Base-by-base conservation (phyloP, 2,329 filamentous ascomycete genomes). In the Arachnopeziza araneosa region DNA sequence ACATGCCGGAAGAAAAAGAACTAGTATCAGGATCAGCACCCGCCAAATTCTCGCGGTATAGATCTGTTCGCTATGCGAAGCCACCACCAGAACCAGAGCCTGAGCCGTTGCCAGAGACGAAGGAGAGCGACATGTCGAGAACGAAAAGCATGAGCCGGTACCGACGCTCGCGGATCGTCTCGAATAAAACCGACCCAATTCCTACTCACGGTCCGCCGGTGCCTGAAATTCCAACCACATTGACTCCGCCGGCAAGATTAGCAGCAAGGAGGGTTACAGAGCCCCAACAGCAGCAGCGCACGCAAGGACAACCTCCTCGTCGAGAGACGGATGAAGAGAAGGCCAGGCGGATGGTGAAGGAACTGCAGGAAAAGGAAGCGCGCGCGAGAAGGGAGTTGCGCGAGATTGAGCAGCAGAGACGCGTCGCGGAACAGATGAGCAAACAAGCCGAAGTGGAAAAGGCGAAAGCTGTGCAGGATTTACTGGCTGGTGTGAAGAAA, bases 11-110 rank as follows among this genome's bases (percentile, higher is more conserved):
- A 49, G 63, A 64, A n/a, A 63, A 58, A 32, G 63, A 64, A 14
- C 52, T 57, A 54, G 48, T 51, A 52, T 56, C 60, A 44, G 57
- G 54, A 52, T 52, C 59, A 54, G 52, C 61, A 22, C 70, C 70
- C 30, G 69, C 72, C 56, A 84, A 82, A 68, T 79, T 83, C 69
- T 81, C 82, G 58, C 78, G 83, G 50, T 86, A 86, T 72, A 77
- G 82, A 64, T 83, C 81, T 30, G 81, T 85, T 58, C 75, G 83
- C 60, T 77, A 77, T 63, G 75, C 74, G 24, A 63, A 54, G 8
- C 26, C 56, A 23, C 67, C 71, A 21, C 67, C 74, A 23, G 73
- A 75, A 57, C 70, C 68, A 54, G 61, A 75, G 60, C 68, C 64
- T 24, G 56, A 59, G 23, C 54, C 64, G 32, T 52, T 69, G 54